Evolutionary conservation across 345 rosid genomes (phyloP).

Genomic region (Eucalyptus camaldulensis): DNA sequence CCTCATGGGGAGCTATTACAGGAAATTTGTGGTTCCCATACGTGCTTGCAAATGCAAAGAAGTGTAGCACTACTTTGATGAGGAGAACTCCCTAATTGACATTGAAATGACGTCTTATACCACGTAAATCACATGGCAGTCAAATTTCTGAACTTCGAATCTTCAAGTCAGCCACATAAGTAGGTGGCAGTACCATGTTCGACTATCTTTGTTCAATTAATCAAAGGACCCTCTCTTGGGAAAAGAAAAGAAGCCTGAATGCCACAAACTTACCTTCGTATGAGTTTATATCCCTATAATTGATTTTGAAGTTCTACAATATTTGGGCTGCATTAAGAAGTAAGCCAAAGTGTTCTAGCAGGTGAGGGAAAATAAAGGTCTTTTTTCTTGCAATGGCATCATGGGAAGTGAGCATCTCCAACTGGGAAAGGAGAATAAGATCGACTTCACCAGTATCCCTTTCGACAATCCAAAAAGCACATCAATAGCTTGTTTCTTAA

Average conservation of each 20-base stretch:
- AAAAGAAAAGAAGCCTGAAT: not conserved
- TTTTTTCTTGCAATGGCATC: not conserved
- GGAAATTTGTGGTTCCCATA: not conserved
- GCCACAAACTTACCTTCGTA: not conserved
- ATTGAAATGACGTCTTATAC: not conserved
- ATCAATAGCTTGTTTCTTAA: not conserved
- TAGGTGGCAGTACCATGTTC: not conserved
- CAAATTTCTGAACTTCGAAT: not conserved
- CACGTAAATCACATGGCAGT: not conserved
- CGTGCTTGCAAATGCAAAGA: not conserved
- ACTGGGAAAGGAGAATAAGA: not conserved
- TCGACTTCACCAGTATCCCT: not conserved
- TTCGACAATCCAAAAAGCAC: not conserved
- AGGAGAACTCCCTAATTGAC: not conserved
- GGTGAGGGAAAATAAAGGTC: not conserved
- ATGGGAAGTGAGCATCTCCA: not conserved
- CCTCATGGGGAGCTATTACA: not conserved
- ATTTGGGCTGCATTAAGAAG: not conserved
- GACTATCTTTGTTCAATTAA: not conserved
- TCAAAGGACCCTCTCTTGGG: not conserved
- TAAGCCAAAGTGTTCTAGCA: not conserved
- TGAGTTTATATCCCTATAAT: not conserved
- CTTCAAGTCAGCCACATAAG: not conserved
- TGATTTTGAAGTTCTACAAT: not conserved
- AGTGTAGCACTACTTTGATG: not conserved